Evolutionary conservation across 2,329 filamentous ascomycete genomes (phyloP).

Genomic region (Trichoderma sp.): DNA sequence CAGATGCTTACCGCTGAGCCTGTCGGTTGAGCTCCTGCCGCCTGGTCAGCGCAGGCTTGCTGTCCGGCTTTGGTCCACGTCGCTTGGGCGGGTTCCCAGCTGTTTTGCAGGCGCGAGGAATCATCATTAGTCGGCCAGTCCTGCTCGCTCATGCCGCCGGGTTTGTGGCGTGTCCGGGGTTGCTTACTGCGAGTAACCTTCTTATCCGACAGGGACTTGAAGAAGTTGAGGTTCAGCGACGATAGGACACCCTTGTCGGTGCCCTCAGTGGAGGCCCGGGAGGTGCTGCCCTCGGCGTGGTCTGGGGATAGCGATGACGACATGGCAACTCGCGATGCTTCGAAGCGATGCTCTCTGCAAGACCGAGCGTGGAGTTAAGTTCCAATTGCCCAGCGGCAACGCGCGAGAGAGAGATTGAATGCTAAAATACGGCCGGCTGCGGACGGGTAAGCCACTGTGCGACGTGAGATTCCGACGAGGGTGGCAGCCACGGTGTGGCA

Average conservation of each 20-base stretch:
- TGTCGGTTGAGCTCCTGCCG: constrained; percentile 94
- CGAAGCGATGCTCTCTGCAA: background rate
- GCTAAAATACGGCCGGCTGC: constrained; percentile 19
- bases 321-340: constrained; percentile 34
- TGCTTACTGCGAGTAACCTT: constrained; percentile 71
- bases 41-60: constrained; percentile 88
- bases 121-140: constrained; percentile 27
- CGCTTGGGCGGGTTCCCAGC: constrained; percentile 87
- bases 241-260: constrained; percentile 47
- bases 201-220: constrained; percentile 71
- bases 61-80: constrained; percentile 93
- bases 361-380: background rate
- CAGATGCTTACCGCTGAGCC: constrained; percentile 74
- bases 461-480: constrained; percentile 22
- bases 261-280: constrained; percentile 35
- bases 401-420: constrained; percentile 5
- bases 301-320: constrained; percentile 53
- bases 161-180: background rate
- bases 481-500: constrained; percentile 24
- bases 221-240: constrained; percentile 52
- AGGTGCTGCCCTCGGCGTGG: constrained; percentile 37
- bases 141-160: background rate
- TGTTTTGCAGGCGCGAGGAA: constrained; percentile 36
- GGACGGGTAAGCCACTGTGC: constrained; percentile 22
- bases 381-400: background rate